These are phyloP conservation scores for Cyathus pygmaeus DNA, from an alignment of 1,284 basidiomycete genomes.

Conservation along the genomic window DNA sequence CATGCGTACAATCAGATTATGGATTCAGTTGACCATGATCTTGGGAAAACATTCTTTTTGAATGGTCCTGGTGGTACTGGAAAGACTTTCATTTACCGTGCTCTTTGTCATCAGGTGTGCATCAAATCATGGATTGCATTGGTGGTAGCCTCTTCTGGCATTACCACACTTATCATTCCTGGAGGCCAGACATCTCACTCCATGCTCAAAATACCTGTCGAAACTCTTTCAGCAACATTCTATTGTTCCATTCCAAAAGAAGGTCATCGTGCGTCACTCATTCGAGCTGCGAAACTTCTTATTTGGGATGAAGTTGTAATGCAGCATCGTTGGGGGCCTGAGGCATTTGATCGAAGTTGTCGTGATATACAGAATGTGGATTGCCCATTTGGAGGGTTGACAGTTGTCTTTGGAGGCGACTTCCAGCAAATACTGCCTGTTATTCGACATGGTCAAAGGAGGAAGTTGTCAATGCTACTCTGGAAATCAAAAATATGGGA, in stretches of 20 bases:
- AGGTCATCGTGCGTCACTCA: constrained; percentile 30
- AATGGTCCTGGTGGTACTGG: constrained; percentile 58
- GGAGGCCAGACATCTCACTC: constrained; percentile 57
- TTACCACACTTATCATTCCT: constrained; percentile 51
- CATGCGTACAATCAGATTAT: constrained; percentile 44
- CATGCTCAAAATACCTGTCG: constrained; percentile 54
- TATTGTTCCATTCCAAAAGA: constrained; percentile 42
- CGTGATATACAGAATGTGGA: constrained; percentile 35
- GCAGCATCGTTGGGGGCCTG: constrained; percentile 41
- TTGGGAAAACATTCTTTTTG: constrained; percentile 51
- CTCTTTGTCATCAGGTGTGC: constrained; percentile 43
- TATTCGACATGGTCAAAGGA: constrained; percentile 39
- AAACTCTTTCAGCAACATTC: constrained; percentile 35
- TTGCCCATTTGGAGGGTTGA: constrained; percentile 50
- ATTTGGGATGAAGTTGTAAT: constrained; percentile 54
- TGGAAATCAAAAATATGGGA: constrained; percentile 51
- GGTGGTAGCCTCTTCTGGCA: constrained; percentile 57
- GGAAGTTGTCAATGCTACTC: constrained; percentile 44
- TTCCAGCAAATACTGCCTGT: constrained; percentile 40
- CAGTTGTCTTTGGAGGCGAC: constrained; percentile 52
- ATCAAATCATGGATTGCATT: constrained; percentile 43
- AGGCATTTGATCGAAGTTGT: constrained; percentile 43
- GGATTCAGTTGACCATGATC: constrained; percentile 30
- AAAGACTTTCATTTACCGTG: constrained; percentile 60
- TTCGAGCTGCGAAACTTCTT: constrained; percentile 35